Conservation (phyloP, 805 yeast species). For the Suhomyces sp. region DNA sequence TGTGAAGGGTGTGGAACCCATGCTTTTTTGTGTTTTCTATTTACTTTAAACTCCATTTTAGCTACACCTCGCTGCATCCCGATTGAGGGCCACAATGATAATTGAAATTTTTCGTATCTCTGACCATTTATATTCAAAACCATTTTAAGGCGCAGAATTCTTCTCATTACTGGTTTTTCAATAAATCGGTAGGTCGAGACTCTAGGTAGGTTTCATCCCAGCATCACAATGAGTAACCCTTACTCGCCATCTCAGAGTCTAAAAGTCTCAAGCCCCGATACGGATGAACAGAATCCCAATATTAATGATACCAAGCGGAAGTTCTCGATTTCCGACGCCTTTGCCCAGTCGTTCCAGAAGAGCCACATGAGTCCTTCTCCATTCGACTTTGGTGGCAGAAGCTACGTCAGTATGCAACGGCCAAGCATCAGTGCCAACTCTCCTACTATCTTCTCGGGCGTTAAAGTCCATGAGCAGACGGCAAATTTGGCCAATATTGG, state of each 20-base stretch:
- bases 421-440: conserved; percentile 25
- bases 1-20: neutral
- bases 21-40: neutral
- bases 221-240: conserved; percentile 1
- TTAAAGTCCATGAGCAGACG: conserved; percentile 53
- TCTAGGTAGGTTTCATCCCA: neutral
- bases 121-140: neutral
- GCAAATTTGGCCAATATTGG: conserved; percentile 58
- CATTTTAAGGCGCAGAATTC: neutral
- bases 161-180: neutral
- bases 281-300: neutral
- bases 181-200: neutral
- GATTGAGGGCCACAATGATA: neutral
- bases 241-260: neutral
- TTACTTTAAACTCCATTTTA: neutral
- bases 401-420: conserved; percentile 36
- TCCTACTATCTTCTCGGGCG: conserved; percentile 48
- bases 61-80: neutral
- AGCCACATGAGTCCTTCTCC: conserved; percentile 15
- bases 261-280: neutral
- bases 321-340: conserved; percentile 13
- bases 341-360: conserved; percentile 10
- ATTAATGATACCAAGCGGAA: conserved; percentile 2
- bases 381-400: conserved; percentile 36
- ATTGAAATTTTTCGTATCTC: neutral